These are phyloP conservation scores for Phytophthora hibernalis DNA, from an alignment of 352 stramenopile genomes.

Conservation along the genomic window DNA sequence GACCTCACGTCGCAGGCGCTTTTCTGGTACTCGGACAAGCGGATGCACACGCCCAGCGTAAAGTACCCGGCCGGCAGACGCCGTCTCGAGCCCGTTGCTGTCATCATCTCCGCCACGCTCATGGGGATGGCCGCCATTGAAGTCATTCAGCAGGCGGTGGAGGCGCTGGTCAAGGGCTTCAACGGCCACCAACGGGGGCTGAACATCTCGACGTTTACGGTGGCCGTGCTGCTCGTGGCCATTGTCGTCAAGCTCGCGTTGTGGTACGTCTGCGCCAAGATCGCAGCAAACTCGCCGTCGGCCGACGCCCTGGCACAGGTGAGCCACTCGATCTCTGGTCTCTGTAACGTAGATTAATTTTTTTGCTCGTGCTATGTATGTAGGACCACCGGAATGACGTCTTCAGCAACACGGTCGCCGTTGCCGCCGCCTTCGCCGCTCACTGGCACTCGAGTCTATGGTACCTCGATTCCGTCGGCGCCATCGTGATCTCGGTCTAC, in stretches of 20 bases:
- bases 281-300: slow-evolving; percentile 69
- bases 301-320: slow-evolving; percentile 80
- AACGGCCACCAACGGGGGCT: slow-evolving; percentile 70
- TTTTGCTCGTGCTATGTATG: slow-evolving; percentile 12
- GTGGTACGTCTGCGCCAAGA: slow-evolving; percentile 82
- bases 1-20: slow-evolving; percentile 95
- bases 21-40: slow-evolving; percentile 95
- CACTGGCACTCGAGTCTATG: slow-evolving; percentile 84
- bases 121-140: slow-evolving; percentile 97
- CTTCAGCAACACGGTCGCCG: slow-evolving; percentile 93
- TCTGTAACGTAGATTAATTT: slow-evolving; percentile 6
- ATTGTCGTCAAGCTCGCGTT: slow-evolving; percentile 87
- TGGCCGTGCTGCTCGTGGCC: slow-evolving; percentile 71
- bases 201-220: slow-evolving; percentile 70
- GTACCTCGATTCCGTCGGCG: slow-evolving; percentile 95
- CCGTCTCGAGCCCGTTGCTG: slow-evolving; percentile 94
- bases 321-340: slow-evolving; percentile 2
- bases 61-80: slow-evolving; percentile 94
- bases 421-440: slow-evolving; percentile 78
- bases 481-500: slow-evolving; percentile 96
- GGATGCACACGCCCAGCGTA: slow-evolving; percentile 86
- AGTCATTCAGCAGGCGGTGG: slow-evolving; percentile 93
- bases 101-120: slow-evolving; percentile 96
- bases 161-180: slow-evolving; percentile 79
- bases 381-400: slow-evolving; percentile 98